A percentile compares a stretch with the other conserved stretches of the same genome.
Conservation (phyloP, 768 basidiomycete species). For the Sporobolomyces pararoseus region DNA sequence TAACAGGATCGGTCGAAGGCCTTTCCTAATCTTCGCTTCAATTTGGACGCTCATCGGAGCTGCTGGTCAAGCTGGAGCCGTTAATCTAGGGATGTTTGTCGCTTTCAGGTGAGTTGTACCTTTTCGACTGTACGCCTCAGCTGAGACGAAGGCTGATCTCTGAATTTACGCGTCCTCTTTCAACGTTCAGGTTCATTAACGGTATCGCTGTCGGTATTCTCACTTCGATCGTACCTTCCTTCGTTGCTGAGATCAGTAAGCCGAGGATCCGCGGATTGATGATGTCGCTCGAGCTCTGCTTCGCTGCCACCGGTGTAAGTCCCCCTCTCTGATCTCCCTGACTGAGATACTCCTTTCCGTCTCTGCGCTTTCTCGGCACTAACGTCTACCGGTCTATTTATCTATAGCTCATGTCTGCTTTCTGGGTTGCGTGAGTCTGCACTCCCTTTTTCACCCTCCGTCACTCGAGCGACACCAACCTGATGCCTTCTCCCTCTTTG, state of each 20-base stretch:
- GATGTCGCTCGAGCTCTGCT: slow-evolving; percentile 37
- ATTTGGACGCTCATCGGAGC: slow-evolving; percentile 27
- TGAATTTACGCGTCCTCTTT: neutral
- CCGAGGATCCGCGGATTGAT: slow-evolving; percentile 40
- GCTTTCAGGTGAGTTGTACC: neutral
- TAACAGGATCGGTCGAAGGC: slow-evolving; percentile 31
- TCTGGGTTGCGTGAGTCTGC: slow-evolving; percentile 39
- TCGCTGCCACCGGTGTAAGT: slow-evolving; percentile 36
- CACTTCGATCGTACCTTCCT: slow-evolving; percentile 33
- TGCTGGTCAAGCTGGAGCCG: slow-evolving; percentile 26
- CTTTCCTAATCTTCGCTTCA: slow-evolving; percentile 20
- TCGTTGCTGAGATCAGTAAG: slow-evolving; percentile 42
- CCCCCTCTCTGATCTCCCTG: neutral
- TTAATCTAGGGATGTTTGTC: slow-evolving; percentile 40
- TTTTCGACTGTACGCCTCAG: neutral
- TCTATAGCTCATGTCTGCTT: slow-evolving; percentile 37
- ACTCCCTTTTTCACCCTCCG: neutral
- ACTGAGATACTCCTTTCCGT: neutral
- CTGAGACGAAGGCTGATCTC: neutral
- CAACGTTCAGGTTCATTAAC: slow-evolving; percentile 30
- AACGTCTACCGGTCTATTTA: neutral
- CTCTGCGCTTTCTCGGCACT: neutral
- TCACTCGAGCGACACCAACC: too few species aligned
- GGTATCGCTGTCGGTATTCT: slow-evolving; percentile 30
- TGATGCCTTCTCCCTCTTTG: neutral